Percentiles rank a stretch among this genome's conserved stretches.
These are phyloP conservation scores for Haplosporangium gracile DNA, from an alignment of 192 early-diverging fungal species.

Conservation along the genomic window DNA sequence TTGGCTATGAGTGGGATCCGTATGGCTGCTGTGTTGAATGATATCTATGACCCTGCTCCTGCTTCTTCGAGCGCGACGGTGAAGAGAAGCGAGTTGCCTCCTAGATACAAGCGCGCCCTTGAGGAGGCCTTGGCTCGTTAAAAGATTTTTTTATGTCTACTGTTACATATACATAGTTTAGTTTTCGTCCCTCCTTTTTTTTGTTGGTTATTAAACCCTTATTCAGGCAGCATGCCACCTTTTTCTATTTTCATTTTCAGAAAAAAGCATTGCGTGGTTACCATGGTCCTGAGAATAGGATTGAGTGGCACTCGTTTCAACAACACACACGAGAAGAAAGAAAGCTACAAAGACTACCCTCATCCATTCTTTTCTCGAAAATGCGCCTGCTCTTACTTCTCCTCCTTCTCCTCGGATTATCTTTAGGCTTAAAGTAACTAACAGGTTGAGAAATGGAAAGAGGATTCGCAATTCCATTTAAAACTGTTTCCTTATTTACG, in stretches of 20 bases:
- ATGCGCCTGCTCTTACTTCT: too few relatives aligned
- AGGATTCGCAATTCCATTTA: not conserved
- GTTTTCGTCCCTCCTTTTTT: not conserved
- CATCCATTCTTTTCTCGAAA: too few relatives aligned
- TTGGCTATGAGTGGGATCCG: slow-evolving; percentile 57
- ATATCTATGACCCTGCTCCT: slow-evolving; percentile 32
- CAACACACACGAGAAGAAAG: too few relatives aligned
- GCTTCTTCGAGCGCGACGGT: not conserved
- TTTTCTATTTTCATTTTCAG: too few relatives aligned
- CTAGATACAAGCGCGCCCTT: not conserved
- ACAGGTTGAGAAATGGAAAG: not conserved
- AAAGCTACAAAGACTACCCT: too few relatives aligned
- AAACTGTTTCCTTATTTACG: not conserved
- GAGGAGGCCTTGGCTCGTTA: not conserved
- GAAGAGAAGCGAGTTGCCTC: slow-evolving; percentile 14
- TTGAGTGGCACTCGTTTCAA: too few relatives aligned
- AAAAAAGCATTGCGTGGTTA: too few relatives aligned
- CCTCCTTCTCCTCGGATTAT: too few relatives aligned
- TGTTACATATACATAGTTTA: not conserved
- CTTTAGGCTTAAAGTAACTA: not conserved
- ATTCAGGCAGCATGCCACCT: not conserved
- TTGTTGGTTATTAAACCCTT: not conserved
- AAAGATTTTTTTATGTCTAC: not conserved
- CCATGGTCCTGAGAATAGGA: too few relatives aligned
- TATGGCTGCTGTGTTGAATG: slow-evolving; percentile 61